Evolutionary conservation across 768 basidiomycete genomes (phyloP).

Genomic region (Tricholoma saponaceum): DNA sequence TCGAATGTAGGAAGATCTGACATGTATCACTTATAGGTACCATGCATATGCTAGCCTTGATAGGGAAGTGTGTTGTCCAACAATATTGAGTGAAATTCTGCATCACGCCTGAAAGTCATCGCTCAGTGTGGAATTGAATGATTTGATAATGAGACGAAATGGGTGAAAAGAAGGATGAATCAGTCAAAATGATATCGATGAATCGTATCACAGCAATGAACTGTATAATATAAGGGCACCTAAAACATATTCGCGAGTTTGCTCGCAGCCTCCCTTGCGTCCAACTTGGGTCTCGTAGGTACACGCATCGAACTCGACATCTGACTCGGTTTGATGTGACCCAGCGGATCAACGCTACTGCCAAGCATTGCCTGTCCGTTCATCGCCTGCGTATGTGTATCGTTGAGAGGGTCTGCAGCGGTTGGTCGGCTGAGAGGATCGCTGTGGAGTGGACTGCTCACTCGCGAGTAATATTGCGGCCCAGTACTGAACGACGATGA

Average conservation of each 20-base stretch:
- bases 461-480: conserved; percentile 6
- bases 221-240: too few species aligned
- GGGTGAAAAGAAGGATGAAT: too few species aligned
- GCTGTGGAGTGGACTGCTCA: conserved; percentile 28
- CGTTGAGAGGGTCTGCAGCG: conserved; percentile 30
- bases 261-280: conserved; percentile 83
- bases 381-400: conserved; percentile 14
- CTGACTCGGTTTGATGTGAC: conserved; percentile 51
- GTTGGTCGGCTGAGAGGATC: conserved; percentile 25
- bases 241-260: conserved; percentile 90
- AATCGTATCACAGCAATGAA: too few species aligned
- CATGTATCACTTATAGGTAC: too few species aligned
- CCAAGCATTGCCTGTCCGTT: conserved; percentile 23
- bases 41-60: too few species aligned
- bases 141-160: too few species aligned
- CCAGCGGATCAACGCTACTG: conserved; percentile 57
- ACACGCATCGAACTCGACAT: conserved; percentile 75
- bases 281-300: conserved; percentile 68
- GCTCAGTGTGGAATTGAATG: too few species aligned
- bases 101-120: too few species aligned
- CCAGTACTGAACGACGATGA: conserved; percentile 30
- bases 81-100: too few species aligned
- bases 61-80: too few species aligned
- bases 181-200: too few species aligned
- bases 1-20: too few species aligned